Percentiles rank a stretch among this genome's conserved stretches.
Conservation (phyloP, 495 filamentous ascomycete species). For the Aspergillus indologenus region DNA sequence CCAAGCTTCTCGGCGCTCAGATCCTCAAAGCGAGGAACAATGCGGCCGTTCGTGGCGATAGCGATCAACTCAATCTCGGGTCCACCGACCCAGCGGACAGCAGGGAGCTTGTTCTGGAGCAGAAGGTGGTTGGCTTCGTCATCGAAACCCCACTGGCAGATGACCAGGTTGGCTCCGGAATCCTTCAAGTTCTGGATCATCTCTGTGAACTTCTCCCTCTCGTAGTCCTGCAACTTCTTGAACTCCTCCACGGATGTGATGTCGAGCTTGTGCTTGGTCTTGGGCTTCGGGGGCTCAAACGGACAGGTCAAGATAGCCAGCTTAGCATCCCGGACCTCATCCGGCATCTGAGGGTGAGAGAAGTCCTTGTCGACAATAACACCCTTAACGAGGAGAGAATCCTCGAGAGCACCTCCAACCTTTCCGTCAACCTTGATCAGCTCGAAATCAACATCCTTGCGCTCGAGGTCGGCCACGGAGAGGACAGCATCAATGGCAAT, state of each 20-base stretch:
- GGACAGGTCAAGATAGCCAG: slow-evolving; percentile 96
- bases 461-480: slow-evolving; percentile 91
- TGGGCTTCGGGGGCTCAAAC: slow-evolving; percentile 99
- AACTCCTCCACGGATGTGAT: slow-evolving; percentile 98
- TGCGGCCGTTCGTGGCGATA: slow-evolving; percentile 95
- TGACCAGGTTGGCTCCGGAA: slow-evolving; percentile 93
- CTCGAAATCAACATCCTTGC: slow-evolving; percentile 98
- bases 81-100: slow-evolving; percentile 96
- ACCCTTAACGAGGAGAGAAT: slow-evolving; percentile 90
- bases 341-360: slow-evolving; percentile 98
- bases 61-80: slow-evolving; percentile 98
- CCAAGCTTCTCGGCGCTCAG: slow-evolving; percentile 87
- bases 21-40: slow-evolving; percentile 97
- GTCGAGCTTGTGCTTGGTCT: slow-evolving; percentile 99
- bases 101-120: slow-evolving; percentile 91
- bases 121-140: slow-evolving; percentile 98
- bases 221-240: slow-evolving; percentile 92
- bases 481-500: slow-evolving; percentile 97
- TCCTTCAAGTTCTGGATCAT: slow-evolving; percentile 99
- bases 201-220: slow-evolving; percentile 91
- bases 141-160: slow-evolving; percentile 99
- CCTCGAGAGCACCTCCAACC: slow-evolving; percentile 92
- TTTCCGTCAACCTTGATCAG: slow-evolving; percentile 99
- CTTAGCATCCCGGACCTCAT: slow-evolving; percentile 89
- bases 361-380: slow-evolving; percentile 99